Evolutionary conservation across 2,329 filamentous ascomycete species (phyloP), one percentile per base, ranked within the genome.

Genomic region (Botrytis elliptica): DNA sequence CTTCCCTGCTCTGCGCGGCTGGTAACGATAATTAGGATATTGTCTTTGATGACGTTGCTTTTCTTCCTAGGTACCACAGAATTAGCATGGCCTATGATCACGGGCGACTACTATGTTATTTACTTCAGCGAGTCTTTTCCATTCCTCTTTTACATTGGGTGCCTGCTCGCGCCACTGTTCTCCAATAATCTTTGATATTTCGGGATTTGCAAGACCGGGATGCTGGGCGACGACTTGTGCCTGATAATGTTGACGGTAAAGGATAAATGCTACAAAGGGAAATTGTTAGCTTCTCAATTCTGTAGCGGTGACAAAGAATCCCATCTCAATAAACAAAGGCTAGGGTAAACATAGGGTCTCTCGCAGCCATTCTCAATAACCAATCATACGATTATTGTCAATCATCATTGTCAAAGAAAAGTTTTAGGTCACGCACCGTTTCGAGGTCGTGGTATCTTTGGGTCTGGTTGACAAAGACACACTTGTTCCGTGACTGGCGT

Each of bases 171-270:
- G 90, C 96, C 96, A 99, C 88, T 95, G 92, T 82, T 81, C 80
- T 57, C 95, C 95, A 78, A 98, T 97, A 79, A 98, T 97, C 84
- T 98, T 98, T 77, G 95, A 98, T 79, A 98, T 97, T 70, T 98
- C 94, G 4, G 95, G 95, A 83, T 98, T 98, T 64, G 95, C 91
- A 77, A 98, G 89, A 63, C 94, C 93, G n/a, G 95, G 95, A 79
- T 98, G 89, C 78, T 93, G 88, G 71, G 90, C 87, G 55, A 95
- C 92, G 69, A 98, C 93, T 67, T 89, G 86, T 29, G 92, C 90
- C 83, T 98, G 95, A 79, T 96, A 92, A 82, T 97, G 92, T 82
- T 98, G 95, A 57, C 96, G 94, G 85, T 97, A 99, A 79, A 99
- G 87, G 77, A 99, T 99, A 85, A 99, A 99, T 69, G 95, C 96